Evolutionary conservation across 257 asterid species (phyloP).

Genomic region (Solanum ossicruentum): DNA sequence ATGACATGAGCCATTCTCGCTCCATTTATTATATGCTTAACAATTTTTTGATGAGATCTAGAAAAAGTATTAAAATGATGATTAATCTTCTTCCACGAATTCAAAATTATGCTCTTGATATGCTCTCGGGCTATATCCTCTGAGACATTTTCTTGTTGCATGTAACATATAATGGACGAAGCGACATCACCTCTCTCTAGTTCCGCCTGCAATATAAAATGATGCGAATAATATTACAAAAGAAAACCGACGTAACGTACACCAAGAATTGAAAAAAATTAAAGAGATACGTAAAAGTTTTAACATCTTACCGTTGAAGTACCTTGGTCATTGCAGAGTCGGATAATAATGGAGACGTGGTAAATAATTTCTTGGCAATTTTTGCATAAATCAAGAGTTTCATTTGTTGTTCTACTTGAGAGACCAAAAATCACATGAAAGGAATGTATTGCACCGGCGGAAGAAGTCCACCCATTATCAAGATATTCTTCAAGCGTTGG

Average conservation of each 20-base stretch:
- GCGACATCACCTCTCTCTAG: constrained; percentile 52
- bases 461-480: constrained; percentile 42
- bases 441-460: constrained; percentile 31
- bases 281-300: not conserved
- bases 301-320: constrained; percentile 40
- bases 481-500: constrained; percentile 48
- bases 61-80: not conserved
- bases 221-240: not conserved
- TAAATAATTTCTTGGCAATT: constrained; percentile 16
- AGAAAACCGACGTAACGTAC: not conserved
- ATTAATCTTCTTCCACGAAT: constrained; percentile 34
- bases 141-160: constrained; percentile 33
- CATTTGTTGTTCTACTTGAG: not conserved
- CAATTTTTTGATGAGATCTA: not conserved
- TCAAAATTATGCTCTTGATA: constrained; percentile 3
- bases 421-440: constrained; percentile 25
- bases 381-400: constrained; percentile 5
- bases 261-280: not conserved
- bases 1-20: constrained; percentile 29
- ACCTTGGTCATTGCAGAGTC: constrained; percentile 51
- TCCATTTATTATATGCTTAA: constrained; percentile 19
- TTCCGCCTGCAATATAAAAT: constrained; percentile 26
- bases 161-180: constrained; percentile 46
- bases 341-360: constrained; percentile 27
- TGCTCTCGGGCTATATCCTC: constrained; percentile 32